Evolutionary conservation across 345 rosid genomes (phyloP).

Genomic region (Barbarea vulgaris): DNA sequence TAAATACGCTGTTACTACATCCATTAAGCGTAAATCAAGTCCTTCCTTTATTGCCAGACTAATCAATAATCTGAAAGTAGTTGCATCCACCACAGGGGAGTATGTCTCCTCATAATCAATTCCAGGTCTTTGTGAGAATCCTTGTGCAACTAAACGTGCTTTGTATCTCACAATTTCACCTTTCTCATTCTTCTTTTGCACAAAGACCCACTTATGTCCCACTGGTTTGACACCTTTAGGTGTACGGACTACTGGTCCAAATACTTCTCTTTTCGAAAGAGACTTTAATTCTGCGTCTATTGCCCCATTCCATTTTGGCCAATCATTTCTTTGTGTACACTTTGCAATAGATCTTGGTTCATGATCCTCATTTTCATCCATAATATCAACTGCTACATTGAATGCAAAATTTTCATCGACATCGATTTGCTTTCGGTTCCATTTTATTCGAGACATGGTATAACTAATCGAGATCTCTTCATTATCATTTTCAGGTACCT

Average conservation of each 20-base stretch:
- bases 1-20: neutral
- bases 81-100: neutral
- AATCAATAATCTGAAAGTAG: neutral
- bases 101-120: constrained; percentile 4
- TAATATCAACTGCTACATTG: neutral
- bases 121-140: neutral
- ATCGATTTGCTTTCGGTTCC: neutral
- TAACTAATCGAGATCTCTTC: neutral
- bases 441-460: neutral
- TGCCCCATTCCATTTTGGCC: neutral
- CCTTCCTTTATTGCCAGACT: neutral
- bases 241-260: constrained; percentile 1
- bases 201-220: neutral
- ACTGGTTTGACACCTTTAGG: neutral
- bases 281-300: neutral
- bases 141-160: neutral
- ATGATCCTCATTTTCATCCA: neutral
- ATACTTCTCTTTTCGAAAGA: neutral
- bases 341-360: neutral
- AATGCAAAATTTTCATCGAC: neutral
- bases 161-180: neutral
- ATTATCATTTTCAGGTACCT: neutral
- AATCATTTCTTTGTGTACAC: neutral
- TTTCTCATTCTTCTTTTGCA: neutral
- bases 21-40: neutral